Evolutionary conservation across 768 basidiomycete genomes (phyloP).

Genomic region (Steccherinum ochraceum): DNA sequence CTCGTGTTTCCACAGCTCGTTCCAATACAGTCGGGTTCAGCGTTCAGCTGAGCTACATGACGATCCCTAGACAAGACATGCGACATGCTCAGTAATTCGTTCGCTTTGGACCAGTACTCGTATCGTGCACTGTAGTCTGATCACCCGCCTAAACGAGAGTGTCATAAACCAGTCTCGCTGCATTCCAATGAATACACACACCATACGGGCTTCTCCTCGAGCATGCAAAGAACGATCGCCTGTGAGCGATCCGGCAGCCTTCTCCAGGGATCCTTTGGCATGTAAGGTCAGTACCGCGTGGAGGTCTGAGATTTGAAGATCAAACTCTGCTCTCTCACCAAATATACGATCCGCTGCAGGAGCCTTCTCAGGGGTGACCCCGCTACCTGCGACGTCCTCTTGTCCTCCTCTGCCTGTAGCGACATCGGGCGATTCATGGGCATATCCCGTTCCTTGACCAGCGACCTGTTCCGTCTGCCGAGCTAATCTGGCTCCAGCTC

Average conservation of each 20-base stretch:
- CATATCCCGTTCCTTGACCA: neutral
- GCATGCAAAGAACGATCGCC: neutral
- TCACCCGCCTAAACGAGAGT: neutral
- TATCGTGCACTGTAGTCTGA: neutral
- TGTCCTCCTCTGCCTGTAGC: too few relatives aligned
- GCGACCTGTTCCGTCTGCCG: neutral
- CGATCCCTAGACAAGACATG: too few relatives aligned
- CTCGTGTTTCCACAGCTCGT: too few relatives aligned
- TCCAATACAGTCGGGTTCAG: too few relatives aligned
- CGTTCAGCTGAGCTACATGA: too few relatives aligned
- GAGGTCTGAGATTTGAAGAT: neutral
- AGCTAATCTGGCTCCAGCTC: neutral
- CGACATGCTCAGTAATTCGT: neutral
- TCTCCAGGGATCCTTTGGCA: neutral
- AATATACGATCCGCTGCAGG: neutral
- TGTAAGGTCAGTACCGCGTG: neutral
- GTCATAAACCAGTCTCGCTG: neutral
- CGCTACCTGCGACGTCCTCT: neutral
- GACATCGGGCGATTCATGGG: too few relatives aligned
- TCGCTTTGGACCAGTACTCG: neutral
- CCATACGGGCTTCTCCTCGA: neutral
- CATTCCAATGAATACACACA: neutral
- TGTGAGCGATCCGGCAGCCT: neutral
- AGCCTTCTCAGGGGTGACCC: neutral
- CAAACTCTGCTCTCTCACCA: neutral